Conservation (phyloP, 306 rosid species). For the Arachis hypogaea region DNA sequence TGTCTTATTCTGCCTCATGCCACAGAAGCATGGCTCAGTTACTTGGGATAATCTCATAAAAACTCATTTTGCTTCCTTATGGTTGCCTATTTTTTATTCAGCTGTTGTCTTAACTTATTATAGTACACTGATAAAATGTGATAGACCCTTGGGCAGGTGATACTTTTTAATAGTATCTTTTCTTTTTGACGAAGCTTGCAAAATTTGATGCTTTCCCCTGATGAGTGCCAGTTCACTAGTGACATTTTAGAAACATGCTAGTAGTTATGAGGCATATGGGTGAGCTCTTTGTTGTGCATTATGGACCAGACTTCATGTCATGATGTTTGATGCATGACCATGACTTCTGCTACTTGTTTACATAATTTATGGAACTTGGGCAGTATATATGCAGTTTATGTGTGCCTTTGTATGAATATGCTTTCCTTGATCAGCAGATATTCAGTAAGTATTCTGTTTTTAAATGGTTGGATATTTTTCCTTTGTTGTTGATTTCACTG, state of each 20-base stretch:
- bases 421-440: slow-evolving; percentile 24
- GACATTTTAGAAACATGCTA: not conserved
- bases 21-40: not conserved
- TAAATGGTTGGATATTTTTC: slow-evolving; percentile 3
- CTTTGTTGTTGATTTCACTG: slow-evolving; percentile 1
- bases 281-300: slow-evolving; percentile 21
- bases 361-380: slow-evolving; percentile 3
- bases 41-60: slow-evolving; percentile 13
- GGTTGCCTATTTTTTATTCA: slow-evolving; percentile 9
- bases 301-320: slow-evolving; percentile 5
- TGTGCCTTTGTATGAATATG: slow-evolving; percentile 16
- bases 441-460: slow-evolving; percentile 13
- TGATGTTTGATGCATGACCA: slow-evolving; percentile 7
- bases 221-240: not conserved
- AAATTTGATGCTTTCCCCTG: slow-evolving; percentile 7
- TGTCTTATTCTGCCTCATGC: slow-evolving; percentile 3
- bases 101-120: slow-evolving; percentile 3
- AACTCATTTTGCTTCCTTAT: slow-evolving; percentile 20
- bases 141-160: not conserved
- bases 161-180: not conserved
- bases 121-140: slow-evolving; percentile 12
- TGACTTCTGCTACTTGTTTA: not conserved
- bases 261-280: not conserved
- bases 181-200: slow-evolving; percentile 1
- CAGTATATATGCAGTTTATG: slow-evolving; percentile 7